These are phyloP conservation scores for Penicillium sp. DNA, from an alignment of 2,329 filamentous ascomycete species.

Conservation along the genomic window DNA sequence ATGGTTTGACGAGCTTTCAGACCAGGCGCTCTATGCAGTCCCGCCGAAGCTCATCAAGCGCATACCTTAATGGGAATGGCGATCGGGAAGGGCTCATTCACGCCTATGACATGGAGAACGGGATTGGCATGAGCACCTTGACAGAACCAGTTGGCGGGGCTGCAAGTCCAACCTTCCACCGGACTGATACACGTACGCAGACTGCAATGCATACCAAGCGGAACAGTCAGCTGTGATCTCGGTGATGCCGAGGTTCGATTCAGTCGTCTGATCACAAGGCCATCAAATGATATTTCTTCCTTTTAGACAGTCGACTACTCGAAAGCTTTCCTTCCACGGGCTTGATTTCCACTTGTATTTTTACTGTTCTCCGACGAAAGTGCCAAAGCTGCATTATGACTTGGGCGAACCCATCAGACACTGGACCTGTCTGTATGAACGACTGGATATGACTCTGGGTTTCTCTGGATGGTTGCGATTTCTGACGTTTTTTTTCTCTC, in stretches of 20 bases:
- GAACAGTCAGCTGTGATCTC: conserved; percentile 28
- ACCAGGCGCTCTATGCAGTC: conserved; percentile 93
- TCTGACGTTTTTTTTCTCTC: conserved; percentile 11
- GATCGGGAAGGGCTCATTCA: conserved; percentile 82
- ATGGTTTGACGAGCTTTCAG: conserved; percentile 82
- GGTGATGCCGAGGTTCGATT: conserved; percentile 7
- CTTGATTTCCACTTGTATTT: conserved; percentile 23
- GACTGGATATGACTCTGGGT: conserved; percentile 31
- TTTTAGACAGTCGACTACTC: conserved; percentile 2
- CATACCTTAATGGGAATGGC: conserved; percentile 53
- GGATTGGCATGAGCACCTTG: conserved; percentile 74
- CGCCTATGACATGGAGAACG: conserved; percentile 79
- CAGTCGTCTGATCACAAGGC: conserved; percentile 23
- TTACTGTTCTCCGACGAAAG: conserved; percentile 25
- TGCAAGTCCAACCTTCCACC: conserved; percentile 36
- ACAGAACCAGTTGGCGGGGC: conserved; percentile 67
- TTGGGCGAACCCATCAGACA: conserved; percentile 23
- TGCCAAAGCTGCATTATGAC: conserved; percentile 17
- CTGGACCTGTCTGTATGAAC: conserved; percentile 27
- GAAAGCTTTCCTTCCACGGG: conserved; percentile 3
- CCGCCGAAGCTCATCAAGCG: conserved; percentile 64
- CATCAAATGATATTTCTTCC: conserved; percentile 23
- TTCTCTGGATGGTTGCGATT: conserved; percentile 19
- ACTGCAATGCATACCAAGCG: conserved; percentile 31
- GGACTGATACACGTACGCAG: conserved; percentile 26